Evolutionary conservation across 495 filamentous ascomycete species (phyloP).

Genomic region (Chaetomium tenue): DNA sequence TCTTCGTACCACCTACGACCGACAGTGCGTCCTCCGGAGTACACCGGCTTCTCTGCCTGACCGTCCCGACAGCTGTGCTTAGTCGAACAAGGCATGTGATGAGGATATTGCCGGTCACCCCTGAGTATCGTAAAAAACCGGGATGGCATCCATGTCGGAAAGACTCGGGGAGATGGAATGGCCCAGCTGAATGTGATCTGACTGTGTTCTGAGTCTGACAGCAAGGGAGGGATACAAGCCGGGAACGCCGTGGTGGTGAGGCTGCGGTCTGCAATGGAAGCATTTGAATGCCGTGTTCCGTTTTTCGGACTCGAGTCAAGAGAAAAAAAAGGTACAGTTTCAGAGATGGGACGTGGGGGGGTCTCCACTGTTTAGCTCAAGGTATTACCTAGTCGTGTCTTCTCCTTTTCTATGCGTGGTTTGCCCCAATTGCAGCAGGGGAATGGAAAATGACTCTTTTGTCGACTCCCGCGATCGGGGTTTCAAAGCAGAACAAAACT

Average conservation of each 20-base stretch:
- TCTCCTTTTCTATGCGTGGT: constrained; percentile 4
- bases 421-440: background rate
- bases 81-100: background rate
- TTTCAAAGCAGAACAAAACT: constrained; percentile 11
- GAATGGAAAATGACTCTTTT: constrained; percentile 20
- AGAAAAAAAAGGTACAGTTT: background rate
- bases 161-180: too few species aligned
- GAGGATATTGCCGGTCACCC: background rate
- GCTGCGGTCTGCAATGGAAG: background rate
- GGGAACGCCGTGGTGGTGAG: too few species aligned
- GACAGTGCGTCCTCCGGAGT: background rate
- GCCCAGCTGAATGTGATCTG: too few species aligned
- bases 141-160: background rate
- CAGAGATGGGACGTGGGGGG: constrained; percentile 2
- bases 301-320: constrained; percentile 9
- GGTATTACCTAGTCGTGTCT: background rate
- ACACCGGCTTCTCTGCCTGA: background rate
- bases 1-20: too few species aligned
- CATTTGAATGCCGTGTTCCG: background rate
- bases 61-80: background rate
- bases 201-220: too few species aligned
- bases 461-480: constrained; percentile 3
- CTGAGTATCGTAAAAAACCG: background rate
- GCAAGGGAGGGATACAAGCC: too few species aligned
- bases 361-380: constrained; percentile 1